These are phyloP conservation scores for Xylariales sp. DNA, from an alignment of 2,329 filamentous ascomycete species.

Conservation along the genomic window DNA sequence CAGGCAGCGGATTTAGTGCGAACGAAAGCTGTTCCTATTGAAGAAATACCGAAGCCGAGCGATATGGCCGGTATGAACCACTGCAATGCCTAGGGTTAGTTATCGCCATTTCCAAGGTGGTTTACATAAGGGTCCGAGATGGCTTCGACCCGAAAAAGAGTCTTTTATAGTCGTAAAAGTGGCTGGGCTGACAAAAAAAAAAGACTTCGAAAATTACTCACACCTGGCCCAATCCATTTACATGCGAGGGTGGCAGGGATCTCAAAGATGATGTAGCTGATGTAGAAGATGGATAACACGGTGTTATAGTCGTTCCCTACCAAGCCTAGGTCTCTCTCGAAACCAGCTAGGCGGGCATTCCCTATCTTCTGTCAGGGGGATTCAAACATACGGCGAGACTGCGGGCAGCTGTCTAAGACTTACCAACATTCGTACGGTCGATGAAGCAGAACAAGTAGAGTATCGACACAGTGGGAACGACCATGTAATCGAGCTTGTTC, in stretches of 20 bases:
- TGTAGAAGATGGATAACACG: slow-evolving; percentile 75
- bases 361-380: slow-evolving; percentile 55
- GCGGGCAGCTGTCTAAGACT: slow-evolving; percentile 28
- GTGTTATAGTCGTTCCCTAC: slow-evolving; percentile 75
- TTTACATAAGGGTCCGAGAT: neutral
- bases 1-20: slow-evolving; percentile 62
- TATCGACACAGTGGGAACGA: slow-evolving; percentile 71
- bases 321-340: slow-evolving; percentile 71
- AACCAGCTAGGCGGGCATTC: slow-evolving; percentile 74
- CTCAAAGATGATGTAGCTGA: slow-evolving; percentile 79
- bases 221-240: slow-evolving; percentile 76
- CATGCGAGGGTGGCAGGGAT: slow-evolving; percentile 76
- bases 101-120: neutral
- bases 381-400: neutral
- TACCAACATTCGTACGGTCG: slow-evolving; percentile 76
- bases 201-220: neutral
- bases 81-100: neutral
- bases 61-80: slow-evolving; percentile 75
- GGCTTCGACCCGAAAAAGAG: neutral
- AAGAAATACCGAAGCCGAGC: slow-evolving; percentile 71
- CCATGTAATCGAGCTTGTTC: slow-evolving; percentile 70
- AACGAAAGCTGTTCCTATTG: slow-evolving; percentile 74
- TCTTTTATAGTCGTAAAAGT: neutral
- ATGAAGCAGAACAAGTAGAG: slow-evolving; percentile 79
- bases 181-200: neutral